A percentile compares a stretch with the other conserved stretches of the same genome.
Evolutionary conservation across 805 yeast genomes (phyloP).

Genomic region (Wickerhamiella lipophila): DNA sequence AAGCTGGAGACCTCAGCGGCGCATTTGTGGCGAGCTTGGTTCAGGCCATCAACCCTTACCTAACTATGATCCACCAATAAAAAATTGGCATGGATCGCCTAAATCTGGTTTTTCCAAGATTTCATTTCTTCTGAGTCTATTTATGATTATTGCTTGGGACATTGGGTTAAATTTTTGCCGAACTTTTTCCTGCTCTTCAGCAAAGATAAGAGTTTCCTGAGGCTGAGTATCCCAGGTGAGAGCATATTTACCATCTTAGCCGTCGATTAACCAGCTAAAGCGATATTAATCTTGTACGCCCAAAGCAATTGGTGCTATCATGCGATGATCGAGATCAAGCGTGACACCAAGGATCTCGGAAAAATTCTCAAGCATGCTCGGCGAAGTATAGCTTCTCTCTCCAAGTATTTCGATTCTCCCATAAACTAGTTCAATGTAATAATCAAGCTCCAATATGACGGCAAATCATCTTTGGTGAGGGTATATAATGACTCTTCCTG

Average conservation of each 20-base stretch:
- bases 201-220: neutral
- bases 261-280: too few species aligned
- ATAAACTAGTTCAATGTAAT: neutral
- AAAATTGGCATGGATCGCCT: neutral
- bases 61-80: neutral
- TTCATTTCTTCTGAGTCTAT: neutral
- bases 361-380: neutral
- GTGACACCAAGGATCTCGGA: neutral
- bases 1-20: too few species aligned
- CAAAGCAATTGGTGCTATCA: neutral
- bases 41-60: neutral
- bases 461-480: neutral
- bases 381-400: neutral
- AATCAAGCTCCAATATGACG: neutral
- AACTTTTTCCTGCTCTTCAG: neutral
- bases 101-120: neutral
- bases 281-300: neutral
- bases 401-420: too few species aligned
- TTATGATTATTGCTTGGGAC: too few species aligned
- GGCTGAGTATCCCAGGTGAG: neutral
- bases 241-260: too few species aligned
- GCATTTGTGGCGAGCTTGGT: too few species aligned
- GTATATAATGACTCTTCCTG: constrained; percentile 4
- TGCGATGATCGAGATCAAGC: neutral
- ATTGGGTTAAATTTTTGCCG: too few species aligned